Evolutionary conservation across 306 rosid species (phyloP).

Genomic region (Prunus mira): DNA sequence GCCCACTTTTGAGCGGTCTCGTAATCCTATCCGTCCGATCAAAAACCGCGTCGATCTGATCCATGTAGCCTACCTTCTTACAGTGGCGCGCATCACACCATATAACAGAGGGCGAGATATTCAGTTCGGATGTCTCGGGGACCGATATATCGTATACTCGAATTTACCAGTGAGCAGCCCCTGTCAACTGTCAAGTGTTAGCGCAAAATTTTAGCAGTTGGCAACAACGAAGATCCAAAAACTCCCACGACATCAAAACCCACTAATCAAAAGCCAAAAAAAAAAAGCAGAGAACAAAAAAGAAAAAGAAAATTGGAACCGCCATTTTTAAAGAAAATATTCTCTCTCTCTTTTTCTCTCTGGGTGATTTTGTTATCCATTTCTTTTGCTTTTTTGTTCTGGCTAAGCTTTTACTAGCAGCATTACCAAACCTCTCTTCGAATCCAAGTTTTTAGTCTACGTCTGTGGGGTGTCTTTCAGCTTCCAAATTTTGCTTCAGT

Average conservation of each 20-base stretch:
- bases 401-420: slow-evolving; percentile 7
- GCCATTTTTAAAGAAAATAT: slow-evolving; percentile 18
- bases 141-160: not conserved
- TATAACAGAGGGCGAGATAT: not conserved
- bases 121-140: not conserved
- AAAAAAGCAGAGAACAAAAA: not conserved
- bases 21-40: not conserved
- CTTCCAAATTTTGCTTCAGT: slow-evolving; percentile 24
- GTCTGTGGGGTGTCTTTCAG: slow-evolving; percentile 36
- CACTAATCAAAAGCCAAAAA: not conserved
- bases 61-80: not conserved
- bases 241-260: slow-evolving; percentile 15
- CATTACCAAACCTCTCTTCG: slow-evolving; percentile 52
- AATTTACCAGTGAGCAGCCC: not conserved
- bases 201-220: not conserved
- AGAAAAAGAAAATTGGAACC: not conserved
- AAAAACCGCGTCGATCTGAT: not conserved
- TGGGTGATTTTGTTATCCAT: slow-evolving; percentile 15
- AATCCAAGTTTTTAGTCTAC: slow-evolving; percentile 53
- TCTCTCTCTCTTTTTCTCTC: slow-evolving; percentile 6
- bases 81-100: not conserved
- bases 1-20: not conserved
- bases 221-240: not conserved
- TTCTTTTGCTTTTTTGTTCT: slow-evolving; percentile 5
- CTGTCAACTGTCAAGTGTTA: not conserved